phyloP scores from a whole-genome alignment of 164 flowering plant genomes.

The Macadamia integrifolia region DNA sequence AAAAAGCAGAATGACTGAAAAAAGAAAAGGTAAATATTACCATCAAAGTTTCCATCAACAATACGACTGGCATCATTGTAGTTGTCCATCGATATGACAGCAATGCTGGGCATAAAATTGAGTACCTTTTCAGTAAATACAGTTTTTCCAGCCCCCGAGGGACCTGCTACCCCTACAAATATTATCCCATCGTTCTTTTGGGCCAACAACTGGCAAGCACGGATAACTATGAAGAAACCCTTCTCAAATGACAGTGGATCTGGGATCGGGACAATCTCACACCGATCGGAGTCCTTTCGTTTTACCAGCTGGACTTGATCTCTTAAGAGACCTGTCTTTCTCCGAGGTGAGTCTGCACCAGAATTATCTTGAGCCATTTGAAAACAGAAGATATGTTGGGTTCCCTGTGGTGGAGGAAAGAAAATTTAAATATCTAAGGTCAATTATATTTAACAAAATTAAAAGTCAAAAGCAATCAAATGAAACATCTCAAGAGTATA shows the following conservation, averaged over 20 bases:
- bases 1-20: background rate
- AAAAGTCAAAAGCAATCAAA: background rate
- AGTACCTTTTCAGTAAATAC: constrained; percentile 85
- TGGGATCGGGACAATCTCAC: constrained; percentile 68
- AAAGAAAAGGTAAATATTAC: constrained; percentile 30
- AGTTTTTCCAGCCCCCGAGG: constrained; percentile 98
- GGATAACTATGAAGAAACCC: constrained; percentile 84
- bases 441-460: background rate
- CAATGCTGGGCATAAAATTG: constrained; percentile 86
- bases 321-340: constrained; percentile 61
- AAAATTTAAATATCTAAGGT: background rate
- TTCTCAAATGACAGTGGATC: constrained; percentile 81
- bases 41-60: constrained; percentile 97
- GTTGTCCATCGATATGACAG: constrained; percentile 92
- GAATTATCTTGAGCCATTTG: constrained; percentile 50
- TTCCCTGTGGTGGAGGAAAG: background rate
- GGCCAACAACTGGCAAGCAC: constrained; percentile 83
- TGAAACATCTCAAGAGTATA: background rate
- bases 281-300: constrained; percentile 63
- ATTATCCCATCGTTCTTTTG: constrained; percentile 86
- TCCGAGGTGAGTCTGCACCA: constrained; percentile 36
- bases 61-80: constrained; percentile 90
- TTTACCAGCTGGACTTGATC: constrained; percentile 78
- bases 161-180: constrained; percentile 88
- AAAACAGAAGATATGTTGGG: constrained; percentile 10